Base-by-base conservation (phyloP, 1,284 basidiomycete species). In the Cryptococcus floricola region DNA sequence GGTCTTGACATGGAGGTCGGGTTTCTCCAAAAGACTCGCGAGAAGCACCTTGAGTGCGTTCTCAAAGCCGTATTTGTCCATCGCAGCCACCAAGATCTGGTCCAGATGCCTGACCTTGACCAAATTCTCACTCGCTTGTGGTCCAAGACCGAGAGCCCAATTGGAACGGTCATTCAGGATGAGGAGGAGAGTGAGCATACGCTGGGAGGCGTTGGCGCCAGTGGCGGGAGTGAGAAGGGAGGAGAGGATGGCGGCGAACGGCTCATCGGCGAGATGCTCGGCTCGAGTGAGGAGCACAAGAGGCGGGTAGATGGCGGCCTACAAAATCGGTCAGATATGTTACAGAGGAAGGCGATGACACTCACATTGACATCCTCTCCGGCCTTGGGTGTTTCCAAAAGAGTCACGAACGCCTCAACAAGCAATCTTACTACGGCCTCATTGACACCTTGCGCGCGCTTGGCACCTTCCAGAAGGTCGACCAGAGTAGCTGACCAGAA, bases 401-500 rank as follows among this genome's bases (percentile, higher is more conserved):
- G 57, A 8, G 48, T 61, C 16, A 74, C 71, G 47, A 75, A 74
- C 0, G 68, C 63, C 61, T 77, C 74, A 5, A 76, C 71, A n/a
- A 77, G 60, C n/a, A 70, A 48, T 59, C 74, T 75, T 45, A 77
- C 74, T 10, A 73, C 52, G 1, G 64, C 68, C 54, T 77, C 76
- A 0, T 63, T 44, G 2, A 68, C 54, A 7, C 62, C 62, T 37
- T 67, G 64, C 23, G 70, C 70, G 8, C 60, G 46, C 16, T 67
- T 61, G 16, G 67, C 77, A 28, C 81, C 79, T 37, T 84, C 82
- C 46, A 96, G 79, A 64, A 89, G 90, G 50, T 91, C 91, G 27
- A 95, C 83, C 46, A 94, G 78, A 0, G 84, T 84, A 3, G 89
- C 86, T 4, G 87, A 83, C 78, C 92, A 92, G 77, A 98, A 98